A percentile compares a stretch with the other conserved stretches of the same genome.
phyloP scores from a whole-genome alignment of 345 rosid genomes.

The Kandelia obovata region DNA sequence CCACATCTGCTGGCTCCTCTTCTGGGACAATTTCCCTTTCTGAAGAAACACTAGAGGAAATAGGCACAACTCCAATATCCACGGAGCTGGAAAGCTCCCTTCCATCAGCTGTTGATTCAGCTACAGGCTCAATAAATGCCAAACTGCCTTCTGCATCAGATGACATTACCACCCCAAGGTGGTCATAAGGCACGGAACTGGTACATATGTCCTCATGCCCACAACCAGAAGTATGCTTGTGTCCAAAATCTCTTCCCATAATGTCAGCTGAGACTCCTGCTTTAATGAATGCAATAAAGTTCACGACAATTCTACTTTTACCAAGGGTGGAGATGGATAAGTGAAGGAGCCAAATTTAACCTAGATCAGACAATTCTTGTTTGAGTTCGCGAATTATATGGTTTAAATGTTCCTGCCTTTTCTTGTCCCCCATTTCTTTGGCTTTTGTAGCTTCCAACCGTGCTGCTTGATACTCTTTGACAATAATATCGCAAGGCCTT shows the following conservation, averaged over 20 bases:
- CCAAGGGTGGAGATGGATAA: constrained; percentile 16
- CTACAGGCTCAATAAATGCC: constrained; percentile 19
- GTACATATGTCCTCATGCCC: constrained; percentile 26
- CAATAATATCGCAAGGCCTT: constrained; percentile 63
- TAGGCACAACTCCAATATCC: constrained; percentile 30
- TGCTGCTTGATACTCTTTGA: constrained; percentile 60
- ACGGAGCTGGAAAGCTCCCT: constrained; percentile 34
- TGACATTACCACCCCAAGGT: constrained; percentile 21
- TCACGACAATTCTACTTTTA: constrained; percentile 25
- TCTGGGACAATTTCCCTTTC: constrained; percentile 31
- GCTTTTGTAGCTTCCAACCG: constrained; percentile 73
- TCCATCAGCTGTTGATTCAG: constrained; percentile 27
- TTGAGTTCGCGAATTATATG: constrained; percentile 66
- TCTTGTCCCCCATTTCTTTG: constrained; percentile 68
- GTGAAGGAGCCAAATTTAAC: constrained; percentile 36
- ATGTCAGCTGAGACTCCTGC: constrained; percentile 72
- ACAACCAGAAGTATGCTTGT: constrained; percentile 25
- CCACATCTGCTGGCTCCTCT: constrained; percentile 48
- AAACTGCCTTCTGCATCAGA: constrained; percentile 22
- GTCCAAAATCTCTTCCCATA: constrained; percentile 56
- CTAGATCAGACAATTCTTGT: constrained; percentile 84
- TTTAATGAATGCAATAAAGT: constrained; percentile 27
- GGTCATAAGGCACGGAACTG: constrained; percentile 23
- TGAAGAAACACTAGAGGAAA: constrained; percentile 23
- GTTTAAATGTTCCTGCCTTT: constrained; percentile 67